phyloP scores from a whole-genome alignment of 2,329 filamentous ascomycete species.

The Trichoderma atrobrunneum region DNA sequence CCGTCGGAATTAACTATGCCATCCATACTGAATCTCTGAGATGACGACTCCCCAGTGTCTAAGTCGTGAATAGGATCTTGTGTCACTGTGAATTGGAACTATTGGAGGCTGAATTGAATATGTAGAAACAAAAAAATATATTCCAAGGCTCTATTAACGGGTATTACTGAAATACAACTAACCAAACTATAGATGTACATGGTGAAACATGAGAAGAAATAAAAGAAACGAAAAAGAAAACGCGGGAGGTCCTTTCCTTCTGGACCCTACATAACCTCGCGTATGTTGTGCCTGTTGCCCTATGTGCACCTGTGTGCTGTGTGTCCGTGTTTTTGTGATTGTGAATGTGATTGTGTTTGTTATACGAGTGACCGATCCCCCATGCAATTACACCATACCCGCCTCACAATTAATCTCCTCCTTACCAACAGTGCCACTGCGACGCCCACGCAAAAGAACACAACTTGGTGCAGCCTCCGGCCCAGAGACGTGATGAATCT shows the following conservation, averaged over 20 bases:
- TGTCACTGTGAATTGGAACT: background rate
- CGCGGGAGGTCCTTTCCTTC: background rate
- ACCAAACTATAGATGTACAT: background rate
- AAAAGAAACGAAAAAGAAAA: background rate
- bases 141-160: conserved; percentile 2
- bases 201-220: background rate
- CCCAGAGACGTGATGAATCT: conserved; percentile 24
- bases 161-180: background rate
- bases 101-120: background rate
- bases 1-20: background rate
- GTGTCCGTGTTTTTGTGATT: background rate
- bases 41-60: background rate
- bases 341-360: background rate
- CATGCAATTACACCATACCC: conserved; percentile 19
- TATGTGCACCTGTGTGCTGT: background rate
- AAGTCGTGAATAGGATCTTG: background rate
- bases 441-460: conserved; percentile 25
- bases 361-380: conserved; percentile 9
- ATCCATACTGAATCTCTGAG: background rate
- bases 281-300: background rate
- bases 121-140: background rate
- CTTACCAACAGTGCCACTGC: conserved; percentile 23
- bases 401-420: conserved; percentile 22
- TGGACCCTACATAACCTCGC: background rate
- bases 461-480: conserved; percentile 19